Base-by-base conservation (phyloP, 345 rosid species). In the Eucalyptus coolabah region DNA sequence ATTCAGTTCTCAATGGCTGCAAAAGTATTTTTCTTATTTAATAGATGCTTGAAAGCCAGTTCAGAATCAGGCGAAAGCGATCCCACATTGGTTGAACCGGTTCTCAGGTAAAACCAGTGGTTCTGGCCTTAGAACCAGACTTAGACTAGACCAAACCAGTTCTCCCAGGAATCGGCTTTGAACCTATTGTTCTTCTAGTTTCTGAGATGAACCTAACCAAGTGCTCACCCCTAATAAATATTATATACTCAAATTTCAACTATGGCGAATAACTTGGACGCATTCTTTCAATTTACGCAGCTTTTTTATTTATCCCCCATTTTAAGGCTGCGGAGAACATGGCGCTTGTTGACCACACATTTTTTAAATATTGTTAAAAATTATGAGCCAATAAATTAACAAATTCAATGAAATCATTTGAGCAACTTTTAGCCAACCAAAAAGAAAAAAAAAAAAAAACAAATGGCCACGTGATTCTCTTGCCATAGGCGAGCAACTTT, bases 11-110 rank as follows among this genome's bases (percentile, higher is more conserved):
- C 23, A 8, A 32, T 67, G 23, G 80, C 40, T 16, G 23, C 21
- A 67, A 65, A 65, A n/a, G 37, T n/a, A n/a, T n/a, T 4, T 30
- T 65, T 30, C 4, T 65, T n/a, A 30, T 65, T 6, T 60, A 60
- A 60, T 15, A n/a, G 23, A 67, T 3, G 23, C 42, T 67, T 67
- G 40, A 67, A 67, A 16, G 80, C 12, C 23, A 3, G 0, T 32
- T 67, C 4, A 16, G 1, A 67, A 67, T 8, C 21, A 19, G 3
- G 80, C 5, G 12, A 32, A 67, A 2, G 6, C 3, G 0, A 1
- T 32, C 12, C 21, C 42, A 32, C 4, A 32, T 32, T 67, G 23
- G 6, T 32, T 32, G 80, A 67, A 67, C 19, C 3, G 2, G 5
- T 67, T 67, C 80, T 67, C 12, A 32, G 21, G 80, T 16, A 67